Base-by-base conservation (phyloP, 306 rosid species). In the Mimosa bimucronata region DNA sequence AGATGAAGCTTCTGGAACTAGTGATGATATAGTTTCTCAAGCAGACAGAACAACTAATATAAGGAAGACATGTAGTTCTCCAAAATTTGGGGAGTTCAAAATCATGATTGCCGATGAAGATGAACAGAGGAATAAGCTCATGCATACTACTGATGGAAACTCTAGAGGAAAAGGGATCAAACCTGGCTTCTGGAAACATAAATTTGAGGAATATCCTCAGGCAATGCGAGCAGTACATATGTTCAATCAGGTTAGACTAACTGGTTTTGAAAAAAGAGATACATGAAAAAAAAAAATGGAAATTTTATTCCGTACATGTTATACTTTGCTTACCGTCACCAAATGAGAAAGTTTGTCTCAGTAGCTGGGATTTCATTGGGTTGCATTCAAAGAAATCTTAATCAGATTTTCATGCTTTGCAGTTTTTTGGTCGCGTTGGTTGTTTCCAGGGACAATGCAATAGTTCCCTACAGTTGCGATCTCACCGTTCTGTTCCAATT, bases 131-230 rank as follows among this genome's bases (percentile, higher is more conserved):
- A 84, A 81, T 82, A 76, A 81, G 52, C 68, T 40, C 53, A 53
- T 68, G 71, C 69, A 72, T 26, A 45, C 76, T 12, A 42, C 81
- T 67, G 92, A 90, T 77, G 87, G 83, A 78, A 83, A 92, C 28
- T 95, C 96, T 30, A 92, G 90, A 89, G 97, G 85, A 66, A 91
- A 86, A 80, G 94, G 97, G 29, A 84, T 80, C 80, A 92, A 81
- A 88, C 80, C 87, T 70, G 74, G 81, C 83, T 88, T 89, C 69
- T 88, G 97, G 98, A 92, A 86, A 84, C 93, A 88, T 85, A 85
- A 79, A 67, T 84, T 72, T 38, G 89, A 87, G 74, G 95, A 88
- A 79, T 82, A 89, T 89, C 89, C 89, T 80, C 91, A 83, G 76
- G 88, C 81, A 68, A 86, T 85, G 85, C 84, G 85, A 62, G 83